Conservation (phyloP, 2,329 filamentous ascomycete species). For the Curvularia hawaiiensis region DNA sequence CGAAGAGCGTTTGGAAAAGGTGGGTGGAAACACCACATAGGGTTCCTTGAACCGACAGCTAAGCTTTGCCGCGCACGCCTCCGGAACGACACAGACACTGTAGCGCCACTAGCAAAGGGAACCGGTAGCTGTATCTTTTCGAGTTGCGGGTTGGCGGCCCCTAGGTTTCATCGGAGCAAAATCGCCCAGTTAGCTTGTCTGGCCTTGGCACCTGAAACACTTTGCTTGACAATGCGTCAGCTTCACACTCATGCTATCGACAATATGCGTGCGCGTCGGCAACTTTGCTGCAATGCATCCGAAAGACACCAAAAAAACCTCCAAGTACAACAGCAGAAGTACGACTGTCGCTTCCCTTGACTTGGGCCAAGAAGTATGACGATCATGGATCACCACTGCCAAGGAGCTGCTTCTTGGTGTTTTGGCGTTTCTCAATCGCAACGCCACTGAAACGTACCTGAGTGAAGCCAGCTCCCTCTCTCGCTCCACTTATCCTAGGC, state of each 20-base stretch:
- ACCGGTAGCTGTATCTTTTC: slow-evolving; percentile 11
- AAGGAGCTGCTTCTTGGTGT: slow-evolving; percentile 6
- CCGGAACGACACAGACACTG: slow-evolving; percentile 26
- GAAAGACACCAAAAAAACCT: neutral
- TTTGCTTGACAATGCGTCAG: slow-evolving; percentile 25
- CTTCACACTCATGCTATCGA: slow-evolving; percentile 12
- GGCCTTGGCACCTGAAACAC: slow-evolving; percentile 37
- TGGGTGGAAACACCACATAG: slow-evolving; percentile 2
- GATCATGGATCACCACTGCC: neutral
- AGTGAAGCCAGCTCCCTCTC: slow-evolving; percentile 20
- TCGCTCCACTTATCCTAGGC: slow-evolving; percentile 40
- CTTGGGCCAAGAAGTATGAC: neutral
- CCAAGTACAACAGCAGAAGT: neutral
- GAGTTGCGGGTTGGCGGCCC: slow-evolving; percentile 16
- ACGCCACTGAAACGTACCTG: slow-evolving; percentile 30
- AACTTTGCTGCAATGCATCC: neutral
- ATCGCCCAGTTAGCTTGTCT: slow-evolving; percentile 20
- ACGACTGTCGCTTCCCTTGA: neutral
- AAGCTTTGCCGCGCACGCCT: slow-evolving; percentile 37
- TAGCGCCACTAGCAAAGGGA: slow-evolving; percentile 6
- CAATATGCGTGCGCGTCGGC: slow-evolving; percentile 17
- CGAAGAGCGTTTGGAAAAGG: slow-evolving; percentile 13
- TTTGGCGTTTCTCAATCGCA: slow-evolving; percentile 7
- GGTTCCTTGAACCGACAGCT: slow-evolving; percentile 17
- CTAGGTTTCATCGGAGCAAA: slow-evolving; percentile 28